phyloP scores from a whole-genome alignment of 306 rosid genomes.

The Cucumis hystrix region DNA sequence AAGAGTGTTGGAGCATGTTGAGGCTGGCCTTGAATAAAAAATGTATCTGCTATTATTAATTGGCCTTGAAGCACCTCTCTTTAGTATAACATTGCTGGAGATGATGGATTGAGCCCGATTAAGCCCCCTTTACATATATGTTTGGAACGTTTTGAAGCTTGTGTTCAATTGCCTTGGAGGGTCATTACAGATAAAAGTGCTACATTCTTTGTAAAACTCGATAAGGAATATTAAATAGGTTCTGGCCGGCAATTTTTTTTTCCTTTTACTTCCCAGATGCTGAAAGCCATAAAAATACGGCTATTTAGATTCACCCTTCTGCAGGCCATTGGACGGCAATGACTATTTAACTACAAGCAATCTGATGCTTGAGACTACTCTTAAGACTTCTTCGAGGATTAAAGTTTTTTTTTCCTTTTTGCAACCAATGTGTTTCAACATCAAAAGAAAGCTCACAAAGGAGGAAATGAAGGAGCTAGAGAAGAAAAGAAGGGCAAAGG shows the following conservation, averaged over 20 bases:
- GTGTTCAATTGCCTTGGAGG: background rate
- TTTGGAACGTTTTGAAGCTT: background rate
- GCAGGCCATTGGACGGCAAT: constrained; percentile 26
- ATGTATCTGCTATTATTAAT: background rate
- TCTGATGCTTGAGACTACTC: background rate
- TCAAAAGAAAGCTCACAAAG: constrained; percentile 21
- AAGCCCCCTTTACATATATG: background rate
- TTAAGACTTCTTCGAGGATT: background rate
- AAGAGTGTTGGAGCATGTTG: background rate
- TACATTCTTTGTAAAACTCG: background rate
- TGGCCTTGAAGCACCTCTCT: background rate
- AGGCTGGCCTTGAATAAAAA: background rate
- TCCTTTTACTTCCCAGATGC: background rate
- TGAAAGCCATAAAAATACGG: background rate
- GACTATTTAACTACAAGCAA: background rate
- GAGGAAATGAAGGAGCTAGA: constrained; percentile 34
- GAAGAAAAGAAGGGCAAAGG: constrained; percentile 19
- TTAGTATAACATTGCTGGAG: background rate
- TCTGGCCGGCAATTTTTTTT: background rate
- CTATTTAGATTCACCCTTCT: no score
- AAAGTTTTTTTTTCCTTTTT: background rate
- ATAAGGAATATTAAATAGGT: background rate
- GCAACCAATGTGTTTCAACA: constrained; percentile 32
- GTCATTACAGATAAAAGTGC: background rate
- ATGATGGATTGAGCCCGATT: background rate